These are phyloP conservation scores for Colletotrichum shisoi DNA, from an alignment of 2,329 filamentous ascomycete genomes.

Conservation along the genomic window DNA sequence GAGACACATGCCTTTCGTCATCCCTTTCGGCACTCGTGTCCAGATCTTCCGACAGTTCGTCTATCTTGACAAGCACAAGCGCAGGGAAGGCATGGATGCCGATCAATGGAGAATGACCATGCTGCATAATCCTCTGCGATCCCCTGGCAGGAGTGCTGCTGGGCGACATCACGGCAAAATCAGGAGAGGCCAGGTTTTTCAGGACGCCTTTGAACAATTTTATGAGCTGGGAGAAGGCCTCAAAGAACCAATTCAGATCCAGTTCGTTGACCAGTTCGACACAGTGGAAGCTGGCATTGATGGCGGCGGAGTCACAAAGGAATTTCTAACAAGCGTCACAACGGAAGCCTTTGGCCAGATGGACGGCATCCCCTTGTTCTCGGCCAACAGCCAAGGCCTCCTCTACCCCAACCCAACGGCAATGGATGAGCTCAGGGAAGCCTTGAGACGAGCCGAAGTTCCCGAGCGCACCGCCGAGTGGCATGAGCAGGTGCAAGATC, in stretches of 20 bases:
- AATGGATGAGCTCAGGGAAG: conserved; percentile 72
- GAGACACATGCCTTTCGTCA: conserved; percentile 95
- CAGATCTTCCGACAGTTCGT: conserved; percentile 94
- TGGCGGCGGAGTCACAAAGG: conserved; percentile 95
- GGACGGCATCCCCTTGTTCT: conserved; percentile 69
- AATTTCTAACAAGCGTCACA: conserved; percentile 90
- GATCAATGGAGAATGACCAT: conserved; percentile 42
- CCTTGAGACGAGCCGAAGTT: conserved; percentile 61
- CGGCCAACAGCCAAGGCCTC: conserved; percentile 83
- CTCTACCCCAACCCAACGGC: conserved; percentile 87
- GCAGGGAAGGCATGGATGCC: conserved; percentile 70
- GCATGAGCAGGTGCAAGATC: conserved; percentile 63
- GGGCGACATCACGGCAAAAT: conserved; percentile 80
- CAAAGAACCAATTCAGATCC: conserved; percentile 96
- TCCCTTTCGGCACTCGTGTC: conserved; percentile 90
- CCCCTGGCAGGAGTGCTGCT: conserved; percentile 51
- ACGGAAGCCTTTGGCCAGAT: conserved; percentile 77
- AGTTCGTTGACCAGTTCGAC: conserved; percentile 91
- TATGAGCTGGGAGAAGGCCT: conserved; percentile 81
- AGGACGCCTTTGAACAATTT: conserved; percentile 85
- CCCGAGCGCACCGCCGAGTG: conserved; percentile 64
- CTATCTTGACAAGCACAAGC: conserved; percentile 76
- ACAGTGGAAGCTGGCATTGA: conserved; percentile 92
- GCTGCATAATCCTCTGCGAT: conserved; percentile 38
- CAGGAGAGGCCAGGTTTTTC: conserved; percentile 78